Conservation (phyloP, 495 filamentous ascomycete species). For the Trichoderma reesei region DNA sequence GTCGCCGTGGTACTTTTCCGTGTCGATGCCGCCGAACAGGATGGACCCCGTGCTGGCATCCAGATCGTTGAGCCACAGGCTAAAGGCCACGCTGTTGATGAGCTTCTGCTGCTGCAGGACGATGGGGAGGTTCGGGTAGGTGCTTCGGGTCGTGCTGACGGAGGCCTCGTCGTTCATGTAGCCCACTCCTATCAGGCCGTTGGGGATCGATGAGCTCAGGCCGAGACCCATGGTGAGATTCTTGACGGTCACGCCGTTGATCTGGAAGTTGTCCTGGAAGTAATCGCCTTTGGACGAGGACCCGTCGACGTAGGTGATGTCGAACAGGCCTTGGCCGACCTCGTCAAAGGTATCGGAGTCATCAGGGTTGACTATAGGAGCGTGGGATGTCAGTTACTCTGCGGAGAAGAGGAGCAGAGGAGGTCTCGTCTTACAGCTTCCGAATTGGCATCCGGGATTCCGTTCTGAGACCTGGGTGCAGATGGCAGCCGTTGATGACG, state of each 20-base stretch:
- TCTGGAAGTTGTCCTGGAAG: conserved; percentile 62
- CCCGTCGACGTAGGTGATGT: conserved; percentile 81
- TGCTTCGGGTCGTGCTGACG: conserved; percentile 32
- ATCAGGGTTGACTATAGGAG: conserved; percentile 45
- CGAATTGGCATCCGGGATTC: conserved; percentile 32
- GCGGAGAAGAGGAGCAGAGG: too few relatives aligned
- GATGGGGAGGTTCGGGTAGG: conserved; percentile 73
- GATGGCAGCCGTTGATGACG: conserved; percentile 48
- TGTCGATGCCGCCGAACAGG: conserved; percentile 82
- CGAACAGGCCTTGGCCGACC: conserved; percentile 57
- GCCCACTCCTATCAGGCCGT: conserved; percentile 83
- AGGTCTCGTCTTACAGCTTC: conserved; percentile 33
- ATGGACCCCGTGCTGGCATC: conserved; percentile 36
- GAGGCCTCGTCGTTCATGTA: conserved; percentile 73
- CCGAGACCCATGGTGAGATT: conserved; percentile 83
- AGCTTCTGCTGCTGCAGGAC: conserved; percentile 61
- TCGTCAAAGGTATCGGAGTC: conserved; percentile 59
- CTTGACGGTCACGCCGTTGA: conserved; percentile 55
- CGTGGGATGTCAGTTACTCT: conserved; percentile 11
- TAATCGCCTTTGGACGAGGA: conserved; percentile 72
- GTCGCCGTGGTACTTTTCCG: conserved; percentile 66
- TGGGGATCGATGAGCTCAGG: conserved; percentile 53
- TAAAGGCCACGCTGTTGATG: conserved; percentile 79
- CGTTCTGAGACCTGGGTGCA: conserved; percentile 32
- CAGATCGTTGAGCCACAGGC: conserved; percentile 79